Percentiles rank a stretch among this genome's conserved stretches.
Evolutionary conservation across 805 yeast genomes (phyloP).

Genomic region (Candida endomychidarum): DNA sequence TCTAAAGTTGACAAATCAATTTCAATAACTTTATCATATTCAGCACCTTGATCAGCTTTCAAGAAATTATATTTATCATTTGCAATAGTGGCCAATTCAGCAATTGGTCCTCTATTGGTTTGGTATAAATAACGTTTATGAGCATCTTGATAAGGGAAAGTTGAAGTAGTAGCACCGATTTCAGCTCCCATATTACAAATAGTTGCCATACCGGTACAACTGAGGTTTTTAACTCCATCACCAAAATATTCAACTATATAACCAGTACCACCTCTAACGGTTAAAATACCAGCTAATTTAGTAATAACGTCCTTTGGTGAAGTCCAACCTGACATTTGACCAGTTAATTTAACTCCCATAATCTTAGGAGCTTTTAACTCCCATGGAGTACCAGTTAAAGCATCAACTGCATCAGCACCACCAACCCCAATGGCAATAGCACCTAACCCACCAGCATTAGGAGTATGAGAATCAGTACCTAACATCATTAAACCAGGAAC

Average conservation of each 20-base stretch:
- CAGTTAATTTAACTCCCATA: slow-evolving; percentile 91
- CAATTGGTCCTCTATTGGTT: slow-evolving; percentile 81
- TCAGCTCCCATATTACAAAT: slow-evolving; percentile 99
- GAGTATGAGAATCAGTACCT: slow-evolving; percentile 98
- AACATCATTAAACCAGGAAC: slow-evolving; percentile 97
- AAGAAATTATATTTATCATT: slow-evolving; percentile 60
- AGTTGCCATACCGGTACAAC: slow-evolving; percentile 99
- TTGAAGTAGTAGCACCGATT: slow-evolving; percentile 97
- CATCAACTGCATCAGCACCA: slow-evolving; percentile 99
- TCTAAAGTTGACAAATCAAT: slow-evolving; percentile 83
- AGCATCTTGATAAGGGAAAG: slow-evolving; percentile 89
- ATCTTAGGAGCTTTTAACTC: slow-evolving; percentile 96
- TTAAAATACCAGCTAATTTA: slow-evolving; percentile 83
- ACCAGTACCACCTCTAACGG: slow-evolving; percentile 99
- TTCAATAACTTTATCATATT: slow-evolving; percentile 91
- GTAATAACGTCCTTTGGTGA: slow-evolving; percentile 97
- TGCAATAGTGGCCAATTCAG: slow-evolving; percentile 70
- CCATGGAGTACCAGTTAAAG: slow-evolving; percentile 96
- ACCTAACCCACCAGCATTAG: slow-evolving; percentile 98
- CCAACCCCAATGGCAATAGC: slow-evolving; percentile 99
- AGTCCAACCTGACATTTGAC: slow-evolving; percentile 88
- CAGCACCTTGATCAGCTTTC: slow-evolving; percentile 82
- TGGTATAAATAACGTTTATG: slow-evolving; percentile 77
- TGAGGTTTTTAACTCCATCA: slow-evolving; percentile 82
- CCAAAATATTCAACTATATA: slow-evolving; percentile 95